Conservation (phyloP, 1,284 basidiomycete genomes). For the Inonotus hispidus region DNA sequence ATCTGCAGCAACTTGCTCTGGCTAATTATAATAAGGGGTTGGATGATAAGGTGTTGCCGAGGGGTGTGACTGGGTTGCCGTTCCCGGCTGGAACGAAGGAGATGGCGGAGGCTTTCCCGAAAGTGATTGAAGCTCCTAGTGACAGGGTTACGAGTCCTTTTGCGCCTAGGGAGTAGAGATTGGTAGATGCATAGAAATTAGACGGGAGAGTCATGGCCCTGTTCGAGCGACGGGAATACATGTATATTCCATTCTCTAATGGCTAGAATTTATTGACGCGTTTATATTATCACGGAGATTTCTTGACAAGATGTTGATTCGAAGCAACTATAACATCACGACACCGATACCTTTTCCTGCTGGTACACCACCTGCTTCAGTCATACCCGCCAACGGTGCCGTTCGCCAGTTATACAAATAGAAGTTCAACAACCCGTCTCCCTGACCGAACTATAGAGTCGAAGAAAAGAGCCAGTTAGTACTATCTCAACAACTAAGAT, state of each 20-base stretch:
- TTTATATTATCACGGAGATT: not conserved
- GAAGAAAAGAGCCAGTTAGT: conserved; percentile 18
- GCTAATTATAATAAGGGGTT: conserved; percentile 71
- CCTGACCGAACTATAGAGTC: conserved; percentile 71
- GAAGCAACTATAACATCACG: conserved; percentile 59
- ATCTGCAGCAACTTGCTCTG: conserved; percentile 54
- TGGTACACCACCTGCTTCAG: conserved; percentile 41
- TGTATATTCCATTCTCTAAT: not conserved
- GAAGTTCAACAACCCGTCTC: conserved; percentile 86
- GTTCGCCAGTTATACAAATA: conserved; percentile 95
- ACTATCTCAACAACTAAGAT: conserved; percentile 6
- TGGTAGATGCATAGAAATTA: not conserved
- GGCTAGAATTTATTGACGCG: not conserved
- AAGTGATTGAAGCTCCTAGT: conserved; percentile 62
- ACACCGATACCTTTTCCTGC: conserved; percentile 74
- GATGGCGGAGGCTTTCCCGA: conserved; percentile 61
- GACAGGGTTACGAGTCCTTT: conserved; percentile 69
- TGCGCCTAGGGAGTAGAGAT: conserved; percentile 62
- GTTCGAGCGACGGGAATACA: not conserved
- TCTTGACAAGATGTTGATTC: not conserved
- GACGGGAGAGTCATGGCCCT: not conserved
- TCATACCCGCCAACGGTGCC: conserved; percentile 66
- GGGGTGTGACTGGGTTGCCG: conserved; percentile 78
- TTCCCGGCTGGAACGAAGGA: conserved; percentile 89
- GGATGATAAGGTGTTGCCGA: conserved; percentile 78